Conservation (phyloP, 371 early-diverging fungal genomes). For the Mortierella sp. region DNA sequence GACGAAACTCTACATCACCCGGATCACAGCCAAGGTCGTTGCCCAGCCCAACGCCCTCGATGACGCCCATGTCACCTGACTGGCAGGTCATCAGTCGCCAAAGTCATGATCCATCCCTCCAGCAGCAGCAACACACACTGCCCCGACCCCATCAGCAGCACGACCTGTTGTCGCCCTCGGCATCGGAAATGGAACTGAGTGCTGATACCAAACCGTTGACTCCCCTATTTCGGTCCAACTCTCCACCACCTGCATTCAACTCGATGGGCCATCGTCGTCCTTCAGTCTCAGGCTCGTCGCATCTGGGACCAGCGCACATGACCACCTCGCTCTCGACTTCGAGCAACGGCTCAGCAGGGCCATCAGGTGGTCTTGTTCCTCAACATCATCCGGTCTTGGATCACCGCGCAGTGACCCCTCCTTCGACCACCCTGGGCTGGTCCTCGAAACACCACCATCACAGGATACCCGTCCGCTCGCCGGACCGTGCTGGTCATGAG, state of each 20-base stretch:
- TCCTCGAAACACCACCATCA: constrained; percentile 34
- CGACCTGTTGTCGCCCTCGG: constrained; percentile 20
- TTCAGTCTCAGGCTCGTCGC: background rate
- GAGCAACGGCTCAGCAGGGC: constrained; percentile 6
- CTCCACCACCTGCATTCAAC: constrained; percentile 10
- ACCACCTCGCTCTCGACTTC: constrained; percentile 12
- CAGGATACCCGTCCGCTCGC: constrained; percentile 43
- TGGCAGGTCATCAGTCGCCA: constrained; percentile 11
- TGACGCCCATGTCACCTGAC: constrained; percentile 30
- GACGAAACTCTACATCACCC: background rate
- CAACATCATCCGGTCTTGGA: background rate
- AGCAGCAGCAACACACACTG: constrained; percentile 11
- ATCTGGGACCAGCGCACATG: constrained; percentile 10
- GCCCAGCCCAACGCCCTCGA: constrained; percentile 45
- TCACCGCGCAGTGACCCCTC: constrained; percentile 16
- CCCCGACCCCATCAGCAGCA: constrained; percentile 7
- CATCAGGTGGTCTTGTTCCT: constrained; percentile 8
- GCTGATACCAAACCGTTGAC: constrained; percentile 20
- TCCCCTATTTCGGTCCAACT: constrained; percentile 23
- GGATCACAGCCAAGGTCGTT: constrained; percentile 29
- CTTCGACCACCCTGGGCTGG: constrained; percentile 2
- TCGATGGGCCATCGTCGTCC: background rate
- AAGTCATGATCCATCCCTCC: background rate
- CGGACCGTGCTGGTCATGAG: constrained; percentile 37
- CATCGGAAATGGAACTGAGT: constrained; percentile 22